Conservation (phyloP, 371 early-diverging fungal genomes). For the Mucor ambiguus region DNA sequence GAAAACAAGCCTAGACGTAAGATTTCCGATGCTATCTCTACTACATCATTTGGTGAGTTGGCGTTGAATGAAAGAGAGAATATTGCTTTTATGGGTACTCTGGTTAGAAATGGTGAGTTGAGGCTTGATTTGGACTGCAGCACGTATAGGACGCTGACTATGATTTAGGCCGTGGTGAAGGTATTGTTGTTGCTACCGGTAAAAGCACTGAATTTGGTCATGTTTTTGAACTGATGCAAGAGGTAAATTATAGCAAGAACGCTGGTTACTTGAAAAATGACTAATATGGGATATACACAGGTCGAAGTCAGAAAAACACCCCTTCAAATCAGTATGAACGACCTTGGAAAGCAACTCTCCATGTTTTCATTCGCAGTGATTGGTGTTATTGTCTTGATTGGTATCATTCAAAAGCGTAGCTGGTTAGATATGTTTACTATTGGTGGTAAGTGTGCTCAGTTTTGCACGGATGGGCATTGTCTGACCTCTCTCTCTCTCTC, state of each 20-base stretch:
- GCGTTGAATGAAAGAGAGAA: slow-evolving; percentile 78
- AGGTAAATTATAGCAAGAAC: slow-evolving; percentile 41
- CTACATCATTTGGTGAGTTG: slow-evolving; percentile 51
- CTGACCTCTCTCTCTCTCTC: neutral
- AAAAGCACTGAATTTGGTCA: slow-evolving; percentile 87
- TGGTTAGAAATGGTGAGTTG: slow-evolving; percentile 69
- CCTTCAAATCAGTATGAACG: slow-evolving; percentile 86
- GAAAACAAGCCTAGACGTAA: slow-evolving; percentile 84
- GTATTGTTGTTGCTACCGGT: slow-evolving; percentile 85
- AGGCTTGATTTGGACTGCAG: neutral
- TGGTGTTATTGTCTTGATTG: slow-evolving; percentile 86
- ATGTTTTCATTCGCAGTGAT: slow-evolving; percentile 87
- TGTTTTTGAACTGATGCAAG: slow-evolving; percentile 85
- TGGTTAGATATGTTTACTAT: slow-evolving; percentile 97
- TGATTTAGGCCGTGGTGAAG: slow-evolving; percentile 68
- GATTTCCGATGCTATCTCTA: slow-evolving; percentile 54
- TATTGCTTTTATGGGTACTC: slow-evolving; percentile 89
- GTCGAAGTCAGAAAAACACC: slow-evolving; percentile 85
- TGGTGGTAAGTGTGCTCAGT: slow-evolving; percentile 53
- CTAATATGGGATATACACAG: slow-evolving; percentile 23
- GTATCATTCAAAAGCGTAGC: slow-evolving; percentile 84
- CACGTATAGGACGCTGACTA: neutral
- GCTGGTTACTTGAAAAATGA: neutral
- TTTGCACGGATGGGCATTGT: neutral
- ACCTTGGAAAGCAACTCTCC: slow-evolving; percentile 85